Base-by-base conservation (phyloP, 331 rosid genomes). In the Rhamnella rubrinervis region DNA sequence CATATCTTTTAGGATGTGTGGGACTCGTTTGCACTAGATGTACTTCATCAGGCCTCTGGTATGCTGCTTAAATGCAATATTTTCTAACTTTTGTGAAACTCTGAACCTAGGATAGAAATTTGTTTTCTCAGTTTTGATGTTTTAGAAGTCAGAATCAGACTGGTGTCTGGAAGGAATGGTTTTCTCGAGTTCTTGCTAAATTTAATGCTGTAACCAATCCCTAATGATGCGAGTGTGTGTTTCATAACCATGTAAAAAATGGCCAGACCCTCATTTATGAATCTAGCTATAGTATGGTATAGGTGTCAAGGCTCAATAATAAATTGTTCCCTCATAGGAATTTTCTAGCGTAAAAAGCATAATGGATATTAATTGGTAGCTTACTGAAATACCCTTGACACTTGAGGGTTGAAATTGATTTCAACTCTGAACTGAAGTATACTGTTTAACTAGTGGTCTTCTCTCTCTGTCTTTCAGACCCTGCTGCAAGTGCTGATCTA, bases 401-500 rank as follows among this genome's bases (percentile, higher is more conserved):
- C 2, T 44, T 3, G 14, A 44, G 49, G 11, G 14, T 53, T 53
- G 25, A 9, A n/a, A 59, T 5, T n/a, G 17, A 23, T 23, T 23
- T 53, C 8, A 23, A 44, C 15, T 17, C 52, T 77, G 65, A 72
- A 69, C 47, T 55, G 57, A 17, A 57, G 40, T 65, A 55, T 55
- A 47, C 15, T 15, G 57, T 51, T 63, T 65, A 35, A 49, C 18
- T 68, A 46, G 19, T 49, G 15, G 8, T 57, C n/a, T 11, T 55
- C 71, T 70, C 73, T 71, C 68, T 61, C 28, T 47, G 25, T 67
- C 70, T 80, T 65, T 77, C 89, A 95, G 97, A 95, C 87, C 95
- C 95, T 53, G 84, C 78, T 75, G 96, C 96, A 67, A 89, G 97
- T 84, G 97, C 98, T 76, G 98, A 95, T 82, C 82, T 95, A 66